Conservation (phyloP, 805 yeast genomes). For the Yarrowia yakushimensis region DNA sequence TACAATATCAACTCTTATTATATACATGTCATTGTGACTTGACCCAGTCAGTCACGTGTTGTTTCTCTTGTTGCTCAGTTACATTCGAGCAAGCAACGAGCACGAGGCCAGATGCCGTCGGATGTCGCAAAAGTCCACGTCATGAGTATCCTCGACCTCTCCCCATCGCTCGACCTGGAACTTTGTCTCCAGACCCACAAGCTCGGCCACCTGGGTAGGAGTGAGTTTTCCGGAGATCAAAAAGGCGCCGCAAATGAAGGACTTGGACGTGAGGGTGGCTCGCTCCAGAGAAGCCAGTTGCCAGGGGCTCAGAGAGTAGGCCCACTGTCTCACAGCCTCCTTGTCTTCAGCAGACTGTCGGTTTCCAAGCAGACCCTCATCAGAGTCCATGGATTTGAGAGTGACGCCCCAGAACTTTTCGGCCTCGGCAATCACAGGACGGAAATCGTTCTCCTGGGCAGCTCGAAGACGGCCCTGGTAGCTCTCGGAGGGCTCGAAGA, state of each 20-base stretch:
- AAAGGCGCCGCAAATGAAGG: slow-evolving; percentile 77
- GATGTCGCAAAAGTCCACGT: slow-evolving; percentile 90
- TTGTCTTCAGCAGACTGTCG: slow-evolving; percentile 59
- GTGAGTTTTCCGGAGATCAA: slow-evolving; percentile 46
- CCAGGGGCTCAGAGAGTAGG: slow-evolving; percentile 62
- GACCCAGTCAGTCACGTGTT: neutral
- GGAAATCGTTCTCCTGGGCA: slow-evolving; percentile 74
- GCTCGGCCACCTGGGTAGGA: slow-evolving; percentile 68
- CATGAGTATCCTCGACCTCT: slow-evolving; percentile 97
- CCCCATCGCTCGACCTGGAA: slow-evolving; percentile 94
- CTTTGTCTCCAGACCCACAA: slow-evolving; percentile 76
- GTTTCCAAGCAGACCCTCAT: slow-evolving; percentile 78
- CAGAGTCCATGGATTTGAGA: slow-evolving; percentile 70
- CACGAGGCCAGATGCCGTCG: slow-evolving; percentile 57
- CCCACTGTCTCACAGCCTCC: slow-evolving; percentile 60
- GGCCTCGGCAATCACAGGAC: slow-evolving; percentile 67
- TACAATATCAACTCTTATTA: too few species aligned
- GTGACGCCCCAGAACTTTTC: slow-evolving; percentile 53
- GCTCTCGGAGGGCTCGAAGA: slow-evolving; percentile 75
- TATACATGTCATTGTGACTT: neutral
- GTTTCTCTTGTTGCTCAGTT: neutral
- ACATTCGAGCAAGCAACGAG: neutral
- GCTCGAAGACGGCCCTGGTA: slow-evolving; percentile 77
- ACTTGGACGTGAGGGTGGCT: slow-evolving; percentile 80
- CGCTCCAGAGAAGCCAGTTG: slow-evolving; percentile 86